Evolutionary conservation across 1,284 basidiomycete genomes (phyloP).

Genomic region (Ganoderma sp.): DNA sequence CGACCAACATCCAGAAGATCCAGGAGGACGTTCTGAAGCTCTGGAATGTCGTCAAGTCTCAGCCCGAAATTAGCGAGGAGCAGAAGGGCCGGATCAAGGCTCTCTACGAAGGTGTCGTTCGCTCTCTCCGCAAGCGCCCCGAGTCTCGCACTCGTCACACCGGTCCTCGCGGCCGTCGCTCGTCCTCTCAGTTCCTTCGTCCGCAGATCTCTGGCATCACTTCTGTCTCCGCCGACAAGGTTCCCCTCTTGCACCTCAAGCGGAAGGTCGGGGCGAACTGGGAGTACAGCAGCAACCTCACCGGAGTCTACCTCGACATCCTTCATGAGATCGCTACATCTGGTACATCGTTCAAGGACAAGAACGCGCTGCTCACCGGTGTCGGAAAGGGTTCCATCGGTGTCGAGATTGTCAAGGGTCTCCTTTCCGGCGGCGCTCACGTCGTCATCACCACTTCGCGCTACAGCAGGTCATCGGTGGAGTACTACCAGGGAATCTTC

Average conservation of each 20-base stretch:
- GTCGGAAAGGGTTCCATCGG: constrained; percentile 98
- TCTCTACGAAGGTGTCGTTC: constrained; percentile 94
- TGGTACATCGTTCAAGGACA: constrained; percentile 97
- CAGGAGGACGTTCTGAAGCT: constrained; percentile 95
- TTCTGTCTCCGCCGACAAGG: constrained; percentile 85
- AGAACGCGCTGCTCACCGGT: constrained; percentile 97
- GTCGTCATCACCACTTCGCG: constrained; percentile 97
- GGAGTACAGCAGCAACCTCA: constrained; percentile 97
- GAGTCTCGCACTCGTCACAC: constrained; percentile 60
- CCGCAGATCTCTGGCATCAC: constrained; percentile 82
- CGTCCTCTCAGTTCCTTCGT: constrained; percentile 93
- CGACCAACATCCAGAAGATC: constrained; percentile 94
- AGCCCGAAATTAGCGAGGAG: constrained; percentile 95
- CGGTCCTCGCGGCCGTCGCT: constrained; percentile 75
- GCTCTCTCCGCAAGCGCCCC: constrained; percentile 73
- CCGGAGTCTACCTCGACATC: constrained; percentile 94
- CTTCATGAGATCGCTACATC: constrained; percentile 98
- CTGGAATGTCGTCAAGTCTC: constrained; percentile 96
- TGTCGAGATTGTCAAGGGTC: constrained; percentile 95
- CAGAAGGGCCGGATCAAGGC: constrained; percentile 98
- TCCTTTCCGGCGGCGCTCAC: constrained; percentile 94
- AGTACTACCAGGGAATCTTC: constrained; percentile 99
- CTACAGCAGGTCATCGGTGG: constrained; percentile 92
- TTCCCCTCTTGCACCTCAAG: constrained; percentile 95
- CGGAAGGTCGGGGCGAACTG: constrained; percentile 95